These are phyloP conservation scores for Starmerella bombicola DNA, from an alignment of 805 yeast species.

Conservation along the genomic window DNA sequence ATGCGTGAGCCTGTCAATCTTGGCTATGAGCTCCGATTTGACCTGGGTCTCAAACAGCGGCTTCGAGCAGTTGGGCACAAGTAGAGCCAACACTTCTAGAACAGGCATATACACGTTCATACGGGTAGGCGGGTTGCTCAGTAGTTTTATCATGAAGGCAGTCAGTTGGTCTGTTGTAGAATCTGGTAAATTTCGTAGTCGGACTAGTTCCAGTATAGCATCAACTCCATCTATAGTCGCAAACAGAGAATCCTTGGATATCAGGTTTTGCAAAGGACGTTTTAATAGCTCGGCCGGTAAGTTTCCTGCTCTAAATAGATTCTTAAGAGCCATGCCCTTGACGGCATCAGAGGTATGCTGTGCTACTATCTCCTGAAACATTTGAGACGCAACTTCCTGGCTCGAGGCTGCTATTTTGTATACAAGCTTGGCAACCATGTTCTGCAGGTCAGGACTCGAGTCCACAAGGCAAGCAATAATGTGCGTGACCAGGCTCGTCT, in stretches of 20 bases:
- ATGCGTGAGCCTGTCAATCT: background rate
- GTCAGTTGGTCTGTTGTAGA: background rate
- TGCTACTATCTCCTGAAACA: slow-evolving; percentile 22
- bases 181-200: too few relatives aligned
- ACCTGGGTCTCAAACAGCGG: background rate
- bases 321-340: slow-evolving; percentile 8
- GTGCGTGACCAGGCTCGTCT: slow-evolving; percentile 31
- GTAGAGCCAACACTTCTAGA: background rate
- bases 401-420: slow-evolving; percentile 28
- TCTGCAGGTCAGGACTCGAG: slow-evolving; percentile 58
- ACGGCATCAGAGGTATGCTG: slow-evolving; percentile 18
- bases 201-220: slow-evolving; percentile 4
- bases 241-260: background rate
- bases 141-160: background rate
- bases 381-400: slow-evolving; percentile 20
- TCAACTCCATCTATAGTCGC: slow-evolving; percentile 5
- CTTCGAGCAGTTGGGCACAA: background rate
- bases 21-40: background rate
- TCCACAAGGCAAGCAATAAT: slow-evolving; percentile 42
- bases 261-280: background rate
- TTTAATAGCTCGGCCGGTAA: slow-evolving; percentile 21
- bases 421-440: slow-evolving; percentile 53
- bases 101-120: background rate
- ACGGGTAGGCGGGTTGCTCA: background rate
- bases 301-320: slow-evolving; percentile 5